Evolutionary conservation across 2,329 filamentous ascomycete genomes (phyloP).

Genomic region (Simplicillium aogashimaense): DNA sequence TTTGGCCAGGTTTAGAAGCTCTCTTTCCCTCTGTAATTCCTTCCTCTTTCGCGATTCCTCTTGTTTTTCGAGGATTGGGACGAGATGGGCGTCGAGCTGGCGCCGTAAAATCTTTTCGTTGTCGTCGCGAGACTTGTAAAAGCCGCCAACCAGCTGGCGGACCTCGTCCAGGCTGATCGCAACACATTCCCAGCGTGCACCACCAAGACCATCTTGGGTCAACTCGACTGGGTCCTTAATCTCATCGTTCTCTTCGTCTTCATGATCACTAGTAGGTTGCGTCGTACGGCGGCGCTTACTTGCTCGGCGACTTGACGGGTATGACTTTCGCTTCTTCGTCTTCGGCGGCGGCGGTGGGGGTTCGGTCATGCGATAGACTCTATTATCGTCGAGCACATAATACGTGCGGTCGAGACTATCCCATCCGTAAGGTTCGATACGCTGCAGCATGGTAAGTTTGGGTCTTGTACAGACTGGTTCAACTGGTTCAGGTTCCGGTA

Average conservation of each 20-base stretch:
- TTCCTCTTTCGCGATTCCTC: slow-evolving; percentile 65
- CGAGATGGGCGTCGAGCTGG: slow-evolving; percentile 64
- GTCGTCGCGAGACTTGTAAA: slow-evolving; percentile 67
- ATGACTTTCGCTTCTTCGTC: slow-evolving; percentile 52
- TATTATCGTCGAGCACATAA: slow-evolving; percentile 86
- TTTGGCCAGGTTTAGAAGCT: slow-evolving; percentile 72
- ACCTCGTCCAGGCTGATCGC: slow-evolving; percentile 76
- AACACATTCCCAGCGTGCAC: slow-evolving; percentile 83
- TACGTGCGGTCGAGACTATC: slow-evolving; percentile 80
- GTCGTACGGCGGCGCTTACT: slow-evolving; percentile 63
- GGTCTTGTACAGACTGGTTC: neutral
- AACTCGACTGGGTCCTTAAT: slow-evolving; percentile 15
- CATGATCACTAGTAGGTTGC: slow-evolving; percentile 12
- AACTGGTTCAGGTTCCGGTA: slow-evolving; percentile 25
- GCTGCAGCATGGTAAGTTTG: slow-evolving; percentile 28
- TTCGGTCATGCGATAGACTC: slow-evolving; percentile 76
- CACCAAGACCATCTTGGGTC: slow-evolving; percentile 57
- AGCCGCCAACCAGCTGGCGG: slow-evolving; percentile 55
- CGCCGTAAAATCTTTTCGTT: slow-evolving; percentile 74
- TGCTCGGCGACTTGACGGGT: slow-evolving; percentile 46
- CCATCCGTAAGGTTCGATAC: slow-evolving; percentile 79
- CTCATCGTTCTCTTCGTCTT: slow-evolving; percentile 25
- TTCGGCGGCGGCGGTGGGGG: slow-evolving; percentile 47
- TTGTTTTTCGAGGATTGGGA: slow-evolving; percentile 77
- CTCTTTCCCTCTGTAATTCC: slow-evolving; percentile 59